These are phyloP conservation scores for Phoenix dactylifera DNA, from an alignment of 176 grass and related monocot species.

Conservation along the genomic window DNA sequence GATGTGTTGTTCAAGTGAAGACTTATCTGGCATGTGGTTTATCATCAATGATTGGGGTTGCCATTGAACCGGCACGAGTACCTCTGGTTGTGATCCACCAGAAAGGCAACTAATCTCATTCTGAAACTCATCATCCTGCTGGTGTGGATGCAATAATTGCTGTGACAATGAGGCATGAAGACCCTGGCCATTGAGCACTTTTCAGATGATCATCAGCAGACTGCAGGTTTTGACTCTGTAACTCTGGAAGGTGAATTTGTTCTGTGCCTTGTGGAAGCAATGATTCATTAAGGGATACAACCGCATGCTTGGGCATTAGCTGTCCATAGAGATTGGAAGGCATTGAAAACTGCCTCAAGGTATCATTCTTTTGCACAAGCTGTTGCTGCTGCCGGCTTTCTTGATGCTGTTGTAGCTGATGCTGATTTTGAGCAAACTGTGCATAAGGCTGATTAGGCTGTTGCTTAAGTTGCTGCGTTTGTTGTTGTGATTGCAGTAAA, in stretches of 20 bases:
- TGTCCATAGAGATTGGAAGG: slow-evolving; percentile 45
- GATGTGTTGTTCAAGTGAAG: no score
- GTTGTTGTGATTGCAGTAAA: slow-evolving; percentile 45
- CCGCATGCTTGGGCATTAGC: slow-evolving; percentile 42
- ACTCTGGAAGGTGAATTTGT: slow-evolving; percentile 29
- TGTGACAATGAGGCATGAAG: slow-evolving; percentile 43
- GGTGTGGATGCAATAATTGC: slow-evolving; percentile 37
- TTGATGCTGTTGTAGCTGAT: slow-evolving; percentile 52
- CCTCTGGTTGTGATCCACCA: slow-evolving; percentile 41
- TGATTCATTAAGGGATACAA: slow-evolving; percentile 45
- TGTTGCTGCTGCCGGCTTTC: slow-evolving; percentile 47
- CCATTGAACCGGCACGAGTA: slow-evolving; percentile 38
- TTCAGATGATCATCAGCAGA: slow-evolving; percentile 39
- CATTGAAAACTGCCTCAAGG: slow-evolving; percentile 48
- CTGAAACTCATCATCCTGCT: slow-evolving; percentile 28
- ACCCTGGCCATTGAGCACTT: slow-evolving; percentile 47
- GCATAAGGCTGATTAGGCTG: slow-evolving; percentile 42
- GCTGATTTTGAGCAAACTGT: slow-evolving; percentile 61
- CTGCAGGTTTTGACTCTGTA: slow-evolving; percentile 64
- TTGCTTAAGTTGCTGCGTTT: slow-evolving; percentile 56
- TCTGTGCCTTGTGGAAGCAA: slow-evolving; percentile 51
- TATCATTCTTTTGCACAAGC: slow-evolving; percentile 38
- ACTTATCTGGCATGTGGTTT: no score
- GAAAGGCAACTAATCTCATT: slow-evolving; percentile 42
- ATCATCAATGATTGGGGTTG: no score